phyloP scores from a whole-genome alignment of 2,329 filamentous ascomycete species.

The Mariannaea sp. region DNA sequence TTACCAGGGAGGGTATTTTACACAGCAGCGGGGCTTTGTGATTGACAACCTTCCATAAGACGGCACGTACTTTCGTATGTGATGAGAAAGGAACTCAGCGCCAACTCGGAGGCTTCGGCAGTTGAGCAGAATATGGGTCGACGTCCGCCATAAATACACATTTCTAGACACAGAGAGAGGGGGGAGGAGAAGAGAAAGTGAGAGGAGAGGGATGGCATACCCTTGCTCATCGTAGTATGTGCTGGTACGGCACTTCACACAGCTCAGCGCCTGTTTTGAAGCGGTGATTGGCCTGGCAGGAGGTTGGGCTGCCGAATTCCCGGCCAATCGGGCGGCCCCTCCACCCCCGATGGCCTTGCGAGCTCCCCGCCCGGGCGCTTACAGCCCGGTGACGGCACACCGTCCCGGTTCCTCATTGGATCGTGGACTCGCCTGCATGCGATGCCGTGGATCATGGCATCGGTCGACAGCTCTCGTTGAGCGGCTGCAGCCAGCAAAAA shows the following conservation, averaged over 20 bases:
- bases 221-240: constrained; percentile 20
- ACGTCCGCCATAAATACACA: too few species aligned
- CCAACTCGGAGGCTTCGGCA: constrained; percentile 11
- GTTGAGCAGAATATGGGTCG: not conserved
- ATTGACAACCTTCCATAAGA: too few species aligned
- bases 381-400: constrained; percentile 30
- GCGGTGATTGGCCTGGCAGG: constrained; percentile 33
- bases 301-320: constrained; percentile 23
- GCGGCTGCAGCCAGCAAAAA: constrained; percentile 12
- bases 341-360: constrained; percentile 24
- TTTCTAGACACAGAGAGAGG: too few species aligned
- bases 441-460: constrained; percentile 16
- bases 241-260: constrained; percentile 29
- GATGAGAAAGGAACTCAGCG: constrained; percentile 2
- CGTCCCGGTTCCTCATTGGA: constrained; percentile 36
- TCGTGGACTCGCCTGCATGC: constrained; percentile 5
- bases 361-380: constrained; percentile 41
- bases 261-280: constrained; percentile 15
- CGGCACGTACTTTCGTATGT: not conserved
- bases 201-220: constrained; percentile 1
- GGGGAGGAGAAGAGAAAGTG: not conserved
- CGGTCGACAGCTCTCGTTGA: constrained; percentile 3
- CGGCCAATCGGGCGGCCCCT: constrained; percentile 37
- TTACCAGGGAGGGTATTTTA: too few species aligned
- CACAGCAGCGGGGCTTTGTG: too few species aligned